Conservation (phyloP, 441 rosid species). For the Omphalea diandra region DNA sequence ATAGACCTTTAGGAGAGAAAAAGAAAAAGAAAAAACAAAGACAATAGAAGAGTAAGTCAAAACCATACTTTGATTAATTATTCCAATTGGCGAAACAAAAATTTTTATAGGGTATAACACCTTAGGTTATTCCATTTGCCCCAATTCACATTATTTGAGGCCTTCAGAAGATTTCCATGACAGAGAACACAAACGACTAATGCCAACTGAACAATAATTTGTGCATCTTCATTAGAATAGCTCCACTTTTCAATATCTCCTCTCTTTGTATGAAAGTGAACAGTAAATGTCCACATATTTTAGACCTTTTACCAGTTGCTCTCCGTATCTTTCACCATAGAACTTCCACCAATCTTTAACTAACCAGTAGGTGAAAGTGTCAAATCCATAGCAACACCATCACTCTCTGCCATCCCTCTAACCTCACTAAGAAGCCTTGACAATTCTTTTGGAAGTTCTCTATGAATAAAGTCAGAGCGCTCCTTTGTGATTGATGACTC, state of each 20-base stretch:
- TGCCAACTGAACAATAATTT: neutral
- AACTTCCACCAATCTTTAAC: neutral
- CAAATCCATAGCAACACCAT: constrained; percentile 11
- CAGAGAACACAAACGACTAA: neutral
- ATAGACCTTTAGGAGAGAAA: neutral
- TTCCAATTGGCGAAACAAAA: neutral
- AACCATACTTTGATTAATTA: neutral
- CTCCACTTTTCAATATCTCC: neutral
- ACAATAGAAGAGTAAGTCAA: neutral
- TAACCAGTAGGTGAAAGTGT: constrained; percentile 9
- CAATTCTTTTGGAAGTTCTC: constrained; percentile 42
- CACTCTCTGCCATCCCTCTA: constrained; percentile 46
- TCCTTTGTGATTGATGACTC: constrained; percentile 65
- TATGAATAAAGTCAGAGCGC: constrained; percentile 50
- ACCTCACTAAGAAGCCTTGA: constrained; percentile 56
- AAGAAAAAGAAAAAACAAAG: neutral
- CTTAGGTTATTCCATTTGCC: neutral
- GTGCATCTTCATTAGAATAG: neutral
- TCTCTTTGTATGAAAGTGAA: neutral
- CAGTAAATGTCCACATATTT: neutral
- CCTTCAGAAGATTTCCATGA: neutral
- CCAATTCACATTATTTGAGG: neutral
- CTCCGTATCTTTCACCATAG: neutral
- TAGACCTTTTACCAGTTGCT: neutral
- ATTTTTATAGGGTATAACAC: neutral